phyloP scores from a whole-genome alignment of 2,329 filamentous ascomycete species.

The Clarireedia hainanense region DNA sequence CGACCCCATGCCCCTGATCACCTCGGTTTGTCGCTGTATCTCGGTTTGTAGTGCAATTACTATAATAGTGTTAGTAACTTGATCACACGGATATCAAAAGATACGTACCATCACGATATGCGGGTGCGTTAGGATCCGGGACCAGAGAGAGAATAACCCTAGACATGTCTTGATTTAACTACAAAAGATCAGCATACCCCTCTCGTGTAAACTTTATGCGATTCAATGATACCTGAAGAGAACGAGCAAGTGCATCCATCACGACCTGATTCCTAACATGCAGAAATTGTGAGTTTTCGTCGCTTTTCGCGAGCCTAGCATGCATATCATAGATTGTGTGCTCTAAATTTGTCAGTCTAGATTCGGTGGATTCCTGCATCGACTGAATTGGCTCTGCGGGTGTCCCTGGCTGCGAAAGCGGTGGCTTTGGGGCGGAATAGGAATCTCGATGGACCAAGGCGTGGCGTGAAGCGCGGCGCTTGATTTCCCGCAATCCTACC shows the following conservation, averaged over 20 bases:
- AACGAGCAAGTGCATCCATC: slow-evolving; percentile 71
- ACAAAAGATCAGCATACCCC: slow-evolving; percentile 31
- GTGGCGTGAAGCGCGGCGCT: slow-evolving; percentile 86
- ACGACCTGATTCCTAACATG: slow-evolving; percentile 74
- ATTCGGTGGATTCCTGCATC: slow-evolving; percentile 67
- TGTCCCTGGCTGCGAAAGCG: slow-evolving; percentile 72
- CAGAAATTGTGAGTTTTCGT: slow-evolving; percentile 74
- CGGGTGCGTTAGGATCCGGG: slow-evolving; percentile 64
- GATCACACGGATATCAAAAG: slow-evolving; percentile 10
- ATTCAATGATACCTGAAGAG: slow-evolving; percentile 46
- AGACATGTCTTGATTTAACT: slow-evolving; percentile 82
- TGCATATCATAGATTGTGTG: slow-evolving; percentile 76
- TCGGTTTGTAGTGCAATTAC: slow-evolving; percentile 50
- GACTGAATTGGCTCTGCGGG: slow-evolving; percentile 71
- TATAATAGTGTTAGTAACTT: slow-evolving; percentile 25
- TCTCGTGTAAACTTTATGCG: not conserved
- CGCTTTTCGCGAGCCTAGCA: slow-evolving; percentile 66
- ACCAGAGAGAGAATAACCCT: slow-evolving; percentile 66
- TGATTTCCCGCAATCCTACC: slow-evolving; percentile 87
- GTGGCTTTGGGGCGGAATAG: slow-evolving; percentile 69
- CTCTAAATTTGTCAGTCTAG: slow-evolving; percentile 67
- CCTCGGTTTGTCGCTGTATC: slow-evolving; percentile 53
- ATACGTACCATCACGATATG: slow-evolving; percentile 73
- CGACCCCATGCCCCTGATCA: slow-evolving; percentile 38
- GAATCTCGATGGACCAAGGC: slow-evolving; percentile 87